Evolutionary conservation across 306 rosid species (phyloP), one percentile per base, ranked within the genome.

Genomic region (Corylus americana): DNA sequence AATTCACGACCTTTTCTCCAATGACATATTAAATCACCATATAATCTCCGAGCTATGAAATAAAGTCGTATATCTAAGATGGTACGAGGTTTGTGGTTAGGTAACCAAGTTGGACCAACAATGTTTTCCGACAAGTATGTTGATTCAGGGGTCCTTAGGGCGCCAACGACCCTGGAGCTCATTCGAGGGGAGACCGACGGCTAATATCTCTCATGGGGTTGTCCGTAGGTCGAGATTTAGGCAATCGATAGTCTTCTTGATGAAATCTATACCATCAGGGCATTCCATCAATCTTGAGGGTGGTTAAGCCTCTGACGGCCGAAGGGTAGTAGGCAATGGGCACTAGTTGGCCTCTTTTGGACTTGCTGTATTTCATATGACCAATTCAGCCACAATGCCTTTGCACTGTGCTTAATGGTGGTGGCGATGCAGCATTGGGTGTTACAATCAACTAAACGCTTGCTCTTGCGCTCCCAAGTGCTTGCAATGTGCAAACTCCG

Each of bases 381-480:
- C 22, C 18, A 49, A 47, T 59, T 45, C 45, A 49, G 22, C 77
- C 82, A 17, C 77, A 20, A 61, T 79, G 82, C 51, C 77, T 79
- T 11, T 79, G 82, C 31, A 8, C 55, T 7, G 82, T n/a, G 31
- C 77, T 78, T 48, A 71, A 49, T 31, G 82, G 82, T 9, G 77
- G 82, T 13, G 82, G 77, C 7, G 82, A 54, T 4, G 39, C 64
- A 4, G 7, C 72, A 12, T 50, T 79, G 72, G 82, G 82, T 50
- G 6, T 71, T 16, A 78, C 45, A 18, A 70, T 71, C 71, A 78
- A 78, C 53, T 71, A 49, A 27, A 79, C 73, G 13, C 82, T 79
- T 79, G 72, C 82, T 20, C 77, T 79, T 71, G 71, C 12, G 7
- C 77, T 79, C 47, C 82, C 82, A 18, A 62, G 51, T 49, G 82